Conservation (phyloP, 345 rosid species). For the Aquilaria sinensis region DNA sequence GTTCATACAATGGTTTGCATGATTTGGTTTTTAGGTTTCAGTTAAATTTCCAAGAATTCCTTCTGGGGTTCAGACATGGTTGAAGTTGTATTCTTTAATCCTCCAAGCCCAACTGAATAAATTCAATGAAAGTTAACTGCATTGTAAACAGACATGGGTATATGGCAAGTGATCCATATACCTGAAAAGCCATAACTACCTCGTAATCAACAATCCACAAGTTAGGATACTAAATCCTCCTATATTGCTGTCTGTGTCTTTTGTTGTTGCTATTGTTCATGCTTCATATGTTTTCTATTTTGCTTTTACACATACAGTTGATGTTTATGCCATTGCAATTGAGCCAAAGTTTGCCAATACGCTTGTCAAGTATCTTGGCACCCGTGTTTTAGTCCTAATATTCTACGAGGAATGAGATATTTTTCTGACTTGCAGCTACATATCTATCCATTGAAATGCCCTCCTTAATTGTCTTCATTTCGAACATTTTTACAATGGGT, state of each 20-base stretch:
- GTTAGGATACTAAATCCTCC: slow-evolving; percentile 22
- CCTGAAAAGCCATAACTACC: slow-evolving; percentile 47
- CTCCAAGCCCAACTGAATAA: no score
- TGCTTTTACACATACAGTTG: slow-evolving; percentile 26
- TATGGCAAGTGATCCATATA: slow-evolving; percentile 39
- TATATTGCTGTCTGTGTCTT: not conserved
- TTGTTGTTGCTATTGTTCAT: not conserved
- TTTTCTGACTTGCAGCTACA: not conserved
- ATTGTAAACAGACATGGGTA: slow-evolving; percentile 1
- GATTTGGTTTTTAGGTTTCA: no score
- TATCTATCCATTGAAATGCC: not conserved
- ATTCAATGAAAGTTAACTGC: no score
- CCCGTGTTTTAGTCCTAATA: no score
- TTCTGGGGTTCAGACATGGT: no score
- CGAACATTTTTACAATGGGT: not conserved
- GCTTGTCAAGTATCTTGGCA: slow-evolving; percentile 41
- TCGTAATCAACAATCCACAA: slow-evolving; percentile 56
- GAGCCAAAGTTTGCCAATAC: slow-evolving; percentile 64
- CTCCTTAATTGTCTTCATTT: not conserved
- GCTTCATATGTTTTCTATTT: not conserved
- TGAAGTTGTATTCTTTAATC: no score
- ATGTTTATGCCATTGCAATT: slow-evolving; percentile 54
- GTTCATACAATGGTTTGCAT: no score
- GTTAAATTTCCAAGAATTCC: no score
- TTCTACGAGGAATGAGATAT: no score